Evolutionary conservation across 305 asterid genomes (phyloP).

Genomic region (Fraxinus paxiana): DNA sequence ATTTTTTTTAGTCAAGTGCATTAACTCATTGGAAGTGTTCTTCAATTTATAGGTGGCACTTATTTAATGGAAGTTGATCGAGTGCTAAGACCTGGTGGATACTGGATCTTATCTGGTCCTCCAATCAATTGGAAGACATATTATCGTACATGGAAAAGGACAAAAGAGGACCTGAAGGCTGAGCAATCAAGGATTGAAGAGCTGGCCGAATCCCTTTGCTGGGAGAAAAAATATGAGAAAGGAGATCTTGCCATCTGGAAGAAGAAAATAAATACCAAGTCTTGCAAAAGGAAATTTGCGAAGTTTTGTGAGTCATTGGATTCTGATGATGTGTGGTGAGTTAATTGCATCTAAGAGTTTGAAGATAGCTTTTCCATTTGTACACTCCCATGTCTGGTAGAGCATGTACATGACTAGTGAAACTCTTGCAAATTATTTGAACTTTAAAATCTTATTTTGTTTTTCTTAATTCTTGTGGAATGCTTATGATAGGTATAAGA

Average conservation of each 20-base stretch:
- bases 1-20: background rate
- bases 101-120: slow-evolving; percentile 93
- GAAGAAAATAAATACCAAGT: slow-evolving; percentile 53
- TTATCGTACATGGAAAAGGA: slow-evolving; percentile 74
- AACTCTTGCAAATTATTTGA: background rate
- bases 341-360: slow-evolving; percentile 10
- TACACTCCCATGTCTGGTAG: background rate
- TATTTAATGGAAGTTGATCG: slow-evolving; percentile 88
- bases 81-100: slow-evolving; percentile 92
- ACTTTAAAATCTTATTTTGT: background rate
- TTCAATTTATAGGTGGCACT: slow-evolving; percentile 56
- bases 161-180: slow-evolving; percentile 70
- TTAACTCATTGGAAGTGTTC: background rate
- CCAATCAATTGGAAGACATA: slow-evolving; percentile 94
- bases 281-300: slow-evolving; percentile 56
- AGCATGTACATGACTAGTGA: background rate
- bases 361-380: background rate
- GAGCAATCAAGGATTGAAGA: slow-evolving; percentile 76
- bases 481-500: slow-evolving; percentile 60
- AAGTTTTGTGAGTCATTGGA: slow-evolving; percentile 53
- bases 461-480: background rate
- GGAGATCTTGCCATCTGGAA: slow-evolving; percentile 79
- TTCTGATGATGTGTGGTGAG: slow-evolving; percentile 75
- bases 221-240: slow-evolving; percentile 95
- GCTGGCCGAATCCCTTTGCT: slow-evolving; percentile 78